Base-by-base conservation (phyloP, 2,329 filamentous ascomycete species). In the Trichoderma guizhouense region DNA sequence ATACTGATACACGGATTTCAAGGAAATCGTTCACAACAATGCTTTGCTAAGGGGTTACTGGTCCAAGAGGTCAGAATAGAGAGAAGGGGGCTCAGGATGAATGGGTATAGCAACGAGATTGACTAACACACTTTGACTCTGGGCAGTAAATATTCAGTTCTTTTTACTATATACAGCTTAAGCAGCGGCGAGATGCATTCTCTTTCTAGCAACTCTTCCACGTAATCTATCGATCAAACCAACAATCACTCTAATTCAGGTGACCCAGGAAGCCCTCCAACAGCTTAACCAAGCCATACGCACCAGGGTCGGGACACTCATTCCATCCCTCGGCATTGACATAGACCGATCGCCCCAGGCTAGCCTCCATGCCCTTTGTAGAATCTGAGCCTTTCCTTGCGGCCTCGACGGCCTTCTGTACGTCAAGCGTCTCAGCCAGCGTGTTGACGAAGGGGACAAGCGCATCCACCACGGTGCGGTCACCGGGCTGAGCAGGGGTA, bases 301-400 rank as follows among this genome's bases (percentile, higher is more conserved):
- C 91, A 32, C 91, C 91, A 3, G 92, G 92, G 82, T 94, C 92
- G 21, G 92, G 91, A n/a, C 93, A 86, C 76, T 91, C 84, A 81
- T 86, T 88, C 84, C 85, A 92, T 47, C 89, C 90, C 82, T 84
- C 87, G 73, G 89, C 87, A 47, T 90, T 91, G 66, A 94, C 89
- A 79, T 94, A 94, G 7, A 93, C 91, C 3, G 90, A 88, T 67
- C 92, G 84, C n/a, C 92, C 92, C 57, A 94, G 81, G 76, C 88
- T 91, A 53, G 92, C 91, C 78, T 90, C 89, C 91, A 94, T 93
- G 28, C 87, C 88, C 81, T 91, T 93, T 28, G 92, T 94, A 7
- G 86, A 85, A 75, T 91, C 89, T 26, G 90, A 87, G 1, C 90
- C 92, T 71, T 88, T 82, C 72, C 86, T 84, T 5, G 91, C 90